Evolutionary conservation across 2,329 filamentous ascomycete species (phyloP).

Genomic region (Epicoccum sorghinum): DNA sequence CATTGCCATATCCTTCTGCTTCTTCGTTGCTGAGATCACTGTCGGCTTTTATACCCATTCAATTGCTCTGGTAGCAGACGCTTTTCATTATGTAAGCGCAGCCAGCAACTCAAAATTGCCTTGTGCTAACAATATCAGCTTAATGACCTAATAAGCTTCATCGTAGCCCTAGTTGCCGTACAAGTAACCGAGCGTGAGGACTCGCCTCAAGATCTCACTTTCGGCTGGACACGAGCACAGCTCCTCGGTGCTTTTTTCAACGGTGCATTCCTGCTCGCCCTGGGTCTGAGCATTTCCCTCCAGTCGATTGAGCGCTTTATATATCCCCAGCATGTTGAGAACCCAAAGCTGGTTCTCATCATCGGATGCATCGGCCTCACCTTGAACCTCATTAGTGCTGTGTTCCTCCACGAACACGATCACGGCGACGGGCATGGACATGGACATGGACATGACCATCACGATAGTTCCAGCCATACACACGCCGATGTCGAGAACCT

Average conservation of each 20-base stretch:
- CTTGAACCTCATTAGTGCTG: conserved; percentile 70
- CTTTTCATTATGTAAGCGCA: conserved; percentile 65
- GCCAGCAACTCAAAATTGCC: neutral
- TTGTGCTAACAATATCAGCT: conserved; percentile 53
- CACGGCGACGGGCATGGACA: conserved; percentile 51
- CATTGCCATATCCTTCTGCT: conserved; percentile 54
- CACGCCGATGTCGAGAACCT: conserved; percentile 23
- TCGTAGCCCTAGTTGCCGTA: conserved; percentile 69
- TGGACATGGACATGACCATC: conserved; percentile 23
- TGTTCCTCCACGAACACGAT: conserved; percentile 64
- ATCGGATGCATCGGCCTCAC: conserved; percentile 70
- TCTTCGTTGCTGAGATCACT: conserved; percentile 56
- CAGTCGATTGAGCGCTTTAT: conserved; percentile 76
- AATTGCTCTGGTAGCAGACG: conserved; percentile 75
- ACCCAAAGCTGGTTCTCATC: conserved; percentile 70
- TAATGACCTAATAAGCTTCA: conserved; percentile 73
- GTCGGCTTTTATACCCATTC: conserved; percentile 74
- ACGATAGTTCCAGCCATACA: conserved; percentile 16
- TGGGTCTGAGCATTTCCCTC: conserved; percentile 74
- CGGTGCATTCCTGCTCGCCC: conserved; percentile 73
- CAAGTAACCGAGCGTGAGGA: conserved; percentile 61
- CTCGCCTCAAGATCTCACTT: conserved; percentile 66
- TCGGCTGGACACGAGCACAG: conserved; percentile 79
- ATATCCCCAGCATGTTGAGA: conserved; percentile 61
- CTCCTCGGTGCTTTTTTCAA: conserved; percentile 82